Conservation (phyloP, 2,329 filamentous ascomycete genomes). For the Diatrype stigma region DNA sequence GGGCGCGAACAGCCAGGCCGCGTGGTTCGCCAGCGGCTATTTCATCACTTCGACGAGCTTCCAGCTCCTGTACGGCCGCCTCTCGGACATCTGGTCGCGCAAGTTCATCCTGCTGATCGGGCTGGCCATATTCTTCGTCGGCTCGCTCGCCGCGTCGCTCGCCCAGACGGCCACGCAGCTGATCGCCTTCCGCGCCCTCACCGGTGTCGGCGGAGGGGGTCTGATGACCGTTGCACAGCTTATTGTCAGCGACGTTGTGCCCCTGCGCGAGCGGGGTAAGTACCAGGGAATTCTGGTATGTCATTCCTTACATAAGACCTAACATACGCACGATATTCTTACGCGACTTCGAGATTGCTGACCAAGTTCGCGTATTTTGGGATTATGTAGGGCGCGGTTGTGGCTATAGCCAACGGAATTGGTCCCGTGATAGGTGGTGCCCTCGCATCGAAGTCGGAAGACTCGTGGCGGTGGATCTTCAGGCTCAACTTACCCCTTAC, state of each 20-base stretch:
- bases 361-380: no score
- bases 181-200: conserved; percentile 37
- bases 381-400: conserved; percentile 38
- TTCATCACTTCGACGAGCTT: conserved; percentile 49
- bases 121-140: conserved; percentile 38
- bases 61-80: conserved; percentile 41
- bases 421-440: conserved; percentile 51
- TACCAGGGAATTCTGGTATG: conserved; percentile 35
- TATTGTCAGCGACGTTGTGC: conserved; percentile 26
- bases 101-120: conserved; percentile 36
- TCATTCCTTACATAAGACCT: not conserved
- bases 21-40: conserved; percentile 53
- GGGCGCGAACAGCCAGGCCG: conserved; percentile 43
- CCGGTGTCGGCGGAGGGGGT: conserved; percentile 26
- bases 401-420: conserved; percentile 50
- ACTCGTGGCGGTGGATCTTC: conserved; percentile 52
- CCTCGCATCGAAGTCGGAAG: conserved; percentile 38
- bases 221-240: conserved; percentile 27
- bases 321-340: no score
- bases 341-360: no score
- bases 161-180: conserved; percentile 36
- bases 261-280: conserved; percentile 25
- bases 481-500: conserved; percentile 51
- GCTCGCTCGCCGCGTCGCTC: conserved; percentile 40
- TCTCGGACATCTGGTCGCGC: conserved; percentile 44